Base-by-base conservation (phyloP, 2,329 filamentous ascomycete genomes). In the Plectosphaerella sp. region DNA sequence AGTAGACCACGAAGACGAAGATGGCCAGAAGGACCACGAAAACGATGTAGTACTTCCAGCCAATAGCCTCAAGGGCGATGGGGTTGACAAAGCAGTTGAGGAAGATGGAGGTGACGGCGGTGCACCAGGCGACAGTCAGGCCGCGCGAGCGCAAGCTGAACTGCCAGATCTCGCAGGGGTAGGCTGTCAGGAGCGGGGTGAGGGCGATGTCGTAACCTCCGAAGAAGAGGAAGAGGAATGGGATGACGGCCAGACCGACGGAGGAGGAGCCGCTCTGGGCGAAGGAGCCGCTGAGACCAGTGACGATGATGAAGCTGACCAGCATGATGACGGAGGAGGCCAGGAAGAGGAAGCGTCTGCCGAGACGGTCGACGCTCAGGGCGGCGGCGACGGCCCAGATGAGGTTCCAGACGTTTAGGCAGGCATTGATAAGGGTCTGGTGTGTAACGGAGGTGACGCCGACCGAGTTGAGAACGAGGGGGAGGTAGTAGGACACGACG, bases 161-260 rank as follows among this genome's bases (percentile, higher is more conserved):
- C 0, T 70, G 70, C 14, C 74, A 60, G 54, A 78, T 74, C 59
- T 78, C 75, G 48, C 71, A 68, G 14, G 66, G 64, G 59, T 76
- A 78, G 15, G 67, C 67, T 41, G 74, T 66, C 28, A 73, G 64
- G 25, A 77, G 61, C 48, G 68, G 67, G 37, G 67, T 67, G 64
- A 65, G 73, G 50, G 70, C 69, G 45, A 71, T 56, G 57, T 69
- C 68, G 64, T 62, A 62, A 15, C 55, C 54, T 48, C 62, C 59
- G 50, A 62, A 62, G 58, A 63, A 68, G 42, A 67, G 35, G 53
- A 67, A 69, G 53, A 70, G 66, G 60, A 69, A 62, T 53, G 62
- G 61, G 35, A 69, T 54, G 28, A 69, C 65, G n/a, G 51, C 57
- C 42, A 48, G 52, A 2, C 55, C 57, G 8, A 57, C 47, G 12